Conservation (phyloP, 106 monocot genomes). For the Allium cepa region DNA sequence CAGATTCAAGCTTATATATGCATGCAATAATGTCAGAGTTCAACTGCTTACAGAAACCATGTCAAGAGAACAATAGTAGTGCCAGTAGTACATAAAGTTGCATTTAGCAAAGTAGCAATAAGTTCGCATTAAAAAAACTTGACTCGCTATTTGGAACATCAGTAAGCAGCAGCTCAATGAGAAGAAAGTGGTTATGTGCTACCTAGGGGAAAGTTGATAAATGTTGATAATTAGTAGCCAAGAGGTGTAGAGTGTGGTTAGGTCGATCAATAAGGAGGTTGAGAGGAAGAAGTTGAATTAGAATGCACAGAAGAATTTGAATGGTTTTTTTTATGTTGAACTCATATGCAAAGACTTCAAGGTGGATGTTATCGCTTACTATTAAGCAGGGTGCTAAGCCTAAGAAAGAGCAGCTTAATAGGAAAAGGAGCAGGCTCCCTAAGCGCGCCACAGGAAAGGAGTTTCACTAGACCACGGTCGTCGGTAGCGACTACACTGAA, state of each 20-base stretch:
- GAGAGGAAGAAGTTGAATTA: conserved; percentile 49
- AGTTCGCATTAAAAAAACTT: conserved; percentile 81
- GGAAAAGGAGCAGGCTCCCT: conserved; percentile 44
- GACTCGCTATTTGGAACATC: conserved; percentile 69
- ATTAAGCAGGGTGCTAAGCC: conserved; percentile 55
- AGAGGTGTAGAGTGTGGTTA: conserved; percentile 69
- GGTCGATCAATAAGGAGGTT: conserved; percentile 54
- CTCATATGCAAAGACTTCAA: conserved; percentile 48
- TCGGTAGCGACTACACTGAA: too few relatives aligned
- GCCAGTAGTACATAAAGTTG: too few relatives aligned
- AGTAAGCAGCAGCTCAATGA: conserved; percentile 48
- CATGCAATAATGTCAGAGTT: too few relatives aligned
- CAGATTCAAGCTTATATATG: too few relatives aligned
- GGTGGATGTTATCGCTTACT: conserved; percentile 43
- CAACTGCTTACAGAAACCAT: too few relatives aligned
- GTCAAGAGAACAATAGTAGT: too few relatives aligned
- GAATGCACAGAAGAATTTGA: conserved; percentile 72
- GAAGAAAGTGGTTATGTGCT: conserved; percentile 71
- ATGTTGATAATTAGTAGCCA: conserved; percentile 75
- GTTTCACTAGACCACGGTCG: too few relatives aligned
- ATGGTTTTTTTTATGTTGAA: conserved; percentile 53
- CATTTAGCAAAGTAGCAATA: too few relatives aligned
- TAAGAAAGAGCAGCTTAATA: conserved; percentile 55
- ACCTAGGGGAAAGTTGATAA: conserved; percentile 72
- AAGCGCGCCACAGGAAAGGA: conserved; percentile 6